phyloP scores from a whole-genome alignment of 345 rosid genomes.

The Carallia pectinifolia region DNA sequence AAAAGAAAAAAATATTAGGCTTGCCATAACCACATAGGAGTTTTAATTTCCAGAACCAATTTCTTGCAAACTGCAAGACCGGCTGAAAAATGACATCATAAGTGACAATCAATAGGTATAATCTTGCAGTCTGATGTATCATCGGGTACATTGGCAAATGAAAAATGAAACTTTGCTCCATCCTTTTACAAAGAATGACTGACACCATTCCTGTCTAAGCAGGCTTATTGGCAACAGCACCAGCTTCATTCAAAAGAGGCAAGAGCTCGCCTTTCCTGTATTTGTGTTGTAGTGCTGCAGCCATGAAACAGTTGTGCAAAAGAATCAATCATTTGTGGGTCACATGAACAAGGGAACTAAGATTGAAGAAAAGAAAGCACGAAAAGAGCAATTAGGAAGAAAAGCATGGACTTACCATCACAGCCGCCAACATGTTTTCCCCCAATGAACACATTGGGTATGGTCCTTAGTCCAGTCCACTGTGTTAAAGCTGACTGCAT shows the following conservation, averaged over 20 bases:
- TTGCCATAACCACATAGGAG: no score
- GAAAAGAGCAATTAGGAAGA: not conserved
- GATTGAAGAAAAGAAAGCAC: not conserved
- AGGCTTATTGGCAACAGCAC: constrained; percentile 46
- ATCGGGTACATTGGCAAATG: not conserved
- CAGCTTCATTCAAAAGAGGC: constrained; percentile 57
- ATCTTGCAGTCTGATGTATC: no score
- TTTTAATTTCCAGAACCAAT: no score
- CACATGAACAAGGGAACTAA: not conserved
- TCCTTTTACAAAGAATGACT: not conserved
- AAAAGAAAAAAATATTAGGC: no score
- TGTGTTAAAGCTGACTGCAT: constrained; percentile 50
- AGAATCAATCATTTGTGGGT: not conserved
- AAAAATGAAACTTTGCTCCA: not conserved
- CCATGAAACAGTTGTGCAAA: not conserved
- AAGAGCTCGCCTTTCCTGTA: constrained; percentile 52
- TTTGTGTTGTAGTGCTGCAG: constrained; percentile 51
- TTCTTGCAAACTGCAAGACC: no score
- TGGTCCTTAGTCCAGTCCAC: constrained; percentile 65
- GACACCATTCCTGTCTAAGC: constrained; percentile 32
- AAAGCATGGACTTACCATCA: constrained; percentile 37
- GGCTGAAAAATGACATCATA: no score
- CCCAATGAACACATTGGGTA: constrained; percentile 67
- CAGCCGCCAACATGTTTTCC: constrained; percentile 72
- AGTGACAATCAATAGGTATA: no score